These are phyloP conservation scores for Dissophora ornata DNA, from an alignment of 192 early-diverging fungal species.

Conservation along the genomic window DNA sequence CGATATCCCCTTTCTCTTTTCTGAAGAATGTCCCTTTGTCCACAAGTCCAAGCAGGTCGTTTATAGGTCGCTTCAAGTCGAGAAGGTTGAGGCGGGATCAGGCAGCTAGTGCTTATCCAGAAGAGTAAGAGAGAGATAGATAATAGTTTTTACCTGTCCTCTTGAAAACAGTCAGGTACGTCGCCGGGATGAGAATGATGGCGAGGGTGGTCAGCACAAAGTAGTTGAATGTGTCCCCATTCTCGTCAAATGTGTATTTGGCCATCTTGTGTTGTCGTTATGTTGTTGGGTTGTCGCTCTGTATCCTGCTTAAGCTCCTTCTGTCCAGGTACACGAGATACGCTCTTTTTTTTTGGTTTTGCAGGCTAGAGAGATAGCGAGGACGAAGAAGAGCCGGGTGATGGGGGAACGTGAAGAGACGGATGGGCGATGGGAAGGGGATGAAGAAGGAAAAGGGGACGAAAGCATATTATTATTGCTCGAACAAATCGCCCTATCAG, in stretches of 20 bases:
- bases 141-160: constrained; percentile 51
- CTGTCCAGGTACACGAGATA: no score
- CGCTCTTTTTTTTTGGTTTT: no score
- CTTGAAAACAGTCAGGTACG: constrained; percentile 62
- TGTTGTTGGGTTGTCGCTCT: not conserved
- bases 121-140: not conserved
- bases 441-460: not conserved
- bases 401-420: no score
- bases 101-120: no score
- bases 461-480: not conserved
- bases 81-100: no score
- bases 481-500: not conserved
- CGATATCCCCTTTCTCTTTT: no score
- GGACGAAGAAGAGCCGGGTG: constrained; percentile 2
- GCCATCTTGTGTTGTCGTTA: constrained; percentile 20
- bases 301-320: not conserved
- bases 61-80: no score
- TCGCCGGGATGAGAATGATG: constrained; percentile 84
- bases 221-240: constrained; percentile 94
- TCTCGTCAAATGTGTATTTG: constrained; percentile 95
- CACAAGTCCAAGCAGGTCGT: no score
- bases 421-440: not conserved
- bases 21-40: no score
- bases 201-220: constrained; percentile 89
- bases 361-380: not conserved